phyloP scores from a whole-genome alignment of 257 asterid species.

The Nicotiana tomentosiformis region DNA sequence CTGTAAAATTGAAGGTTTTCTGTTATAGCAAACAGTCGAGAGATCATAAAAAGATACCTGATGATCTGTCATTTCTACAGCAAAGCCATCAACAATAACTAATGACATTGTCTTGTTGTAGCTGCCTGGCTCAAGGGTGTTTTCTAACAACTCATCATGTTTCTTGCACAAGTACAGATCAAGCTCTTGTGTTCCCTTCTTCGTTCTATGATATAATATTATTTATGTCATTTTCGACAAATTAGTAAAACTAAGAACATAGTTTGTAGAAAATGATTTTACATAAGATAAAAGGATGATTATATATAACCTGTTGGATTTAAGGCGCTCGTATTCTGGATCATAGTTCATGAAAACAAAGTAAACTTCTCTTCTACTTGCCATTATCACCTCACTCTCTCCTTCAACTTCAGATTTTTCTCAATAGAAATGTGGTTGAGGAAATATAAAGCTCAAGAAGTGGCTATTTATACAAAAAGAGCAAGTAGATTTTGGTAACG shows the following conservation, averaged over 20 bases:
- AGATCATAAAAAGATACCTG: slow-evolving; percentile 35
- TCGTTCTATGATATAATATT: slow-evolving; percentile 26
- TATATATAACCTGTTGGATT: slow-evolving; percentile 43
- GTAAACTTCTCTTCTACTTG: slow-evolving; percentile 34
- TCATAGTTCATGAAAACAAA: slow-evolving; percentile 86
- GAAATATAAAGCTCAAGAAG: background rate
- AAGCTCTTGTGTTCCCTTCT: slow-evolving; percentile 53
- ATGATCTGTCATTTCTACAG: slow-evolving; percentile 57
- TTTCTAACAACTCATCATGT: slow-evolving; percentile 64
- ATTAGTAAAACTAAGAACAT: background rate
- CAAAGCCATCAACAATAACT: slow-evolving; percentile 77
- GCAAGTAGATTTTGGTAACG: no score
- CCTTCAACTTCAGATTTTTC: background rate
- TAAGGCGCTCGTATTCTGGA: slow-evolving; percentile 75
- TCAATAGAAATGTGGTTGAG: background rate
- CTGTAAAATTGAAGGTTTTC: no score
- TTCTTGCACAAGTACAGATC: slow-evolving; percentile 69
- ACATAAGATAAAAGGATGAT: background rate
- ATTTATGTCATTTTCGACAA: background rate
- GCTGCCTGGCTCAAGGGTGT: slow-evolving; percentile 48
- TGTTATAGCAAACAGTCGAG: no score
- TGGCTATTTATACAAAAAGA: background rate
- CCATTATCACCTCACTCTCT: background rate
- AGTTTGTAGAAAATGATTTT: no score
- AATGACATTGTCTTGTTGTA: slow-evolving; percentile 66